Conservation (phyloP, 1,139 yeast species). For the Pichia sp. region DNA sequence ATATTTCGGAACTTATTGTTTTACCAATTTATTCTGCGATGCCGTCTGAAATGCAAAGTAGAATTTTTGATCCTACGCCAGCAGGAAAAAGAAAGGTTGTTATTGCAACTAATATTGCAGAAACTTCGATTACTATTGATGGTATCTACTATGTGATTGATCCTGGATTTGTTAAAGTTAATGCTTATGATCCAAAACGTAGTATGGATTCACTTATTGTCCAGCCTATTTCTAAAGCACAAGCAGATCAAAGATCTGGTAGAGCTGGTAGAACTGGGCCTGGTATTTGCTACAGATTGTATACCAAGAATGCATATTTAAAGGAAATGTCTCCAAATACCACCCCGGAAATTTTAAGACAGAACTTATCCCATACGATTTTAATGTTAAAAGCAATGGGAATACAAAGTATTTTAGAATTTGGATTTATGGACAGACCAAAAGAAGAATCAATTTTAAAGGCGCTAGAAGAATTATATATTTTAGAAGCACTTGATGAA, state of each 20-base stretch:
- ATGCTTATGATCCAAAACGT: slow-evolving; percentile 66
- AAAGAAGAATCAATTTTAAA: slow-evolving; percentile 65
- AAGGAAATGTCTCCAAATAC: slow-evolving; percentile 81
- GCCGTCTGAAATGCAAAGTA: slow-evolving; percentile 68
- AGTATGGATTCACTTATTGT: slow-evolving; percentile 77
- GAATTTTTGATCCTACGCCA: slow-evolving; percentile 73
- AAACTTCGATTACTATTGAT: slow-evolving; percentile 75
- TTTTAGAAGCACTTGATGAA: slow-evolving; percentile 76
- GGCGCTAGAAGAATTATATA: slow-evolving; percentile 80
- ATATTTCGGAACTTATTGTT: slow-evolving; percentile 61
- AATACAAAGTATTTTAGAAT: slow-evolving; percentile 66
- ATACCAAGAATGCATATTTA: slow-evolving; percentile 61
- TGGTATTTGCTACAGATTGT: slow-evolving; percentile 69
- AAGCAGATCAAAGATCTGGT: slow-evolving; percentile 77
- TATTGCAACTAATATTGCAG: slow-evolving; percentile 77
- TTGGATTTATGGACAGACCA: slow-evolving; percentile 96
- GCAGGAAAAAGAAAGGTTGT: slow-evolving; percentile 64
- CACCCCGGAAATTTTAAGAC: slow-evolving; percentile 90
- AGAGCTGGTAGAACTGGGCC: slow-evolving; percentile 88
- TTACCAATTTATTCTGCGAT: slow-evolving; percentile 84
- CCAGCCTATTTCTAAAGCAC: slow-evolving; percentile 74
- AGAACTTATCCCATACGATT: slow-evolving; percentile 78
- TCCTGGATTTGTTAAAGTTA: slow-evolving; percentile 75
- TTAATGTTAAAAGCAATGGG: slow-evolving; percentile 95
- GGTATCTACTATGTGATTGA: slow-evolving; percentile 74